Evolutionary conservation across 2,329 filamentous ascomycete species (phyloP).

Genomic region (Colletotrichum higginsianum): DNA sequence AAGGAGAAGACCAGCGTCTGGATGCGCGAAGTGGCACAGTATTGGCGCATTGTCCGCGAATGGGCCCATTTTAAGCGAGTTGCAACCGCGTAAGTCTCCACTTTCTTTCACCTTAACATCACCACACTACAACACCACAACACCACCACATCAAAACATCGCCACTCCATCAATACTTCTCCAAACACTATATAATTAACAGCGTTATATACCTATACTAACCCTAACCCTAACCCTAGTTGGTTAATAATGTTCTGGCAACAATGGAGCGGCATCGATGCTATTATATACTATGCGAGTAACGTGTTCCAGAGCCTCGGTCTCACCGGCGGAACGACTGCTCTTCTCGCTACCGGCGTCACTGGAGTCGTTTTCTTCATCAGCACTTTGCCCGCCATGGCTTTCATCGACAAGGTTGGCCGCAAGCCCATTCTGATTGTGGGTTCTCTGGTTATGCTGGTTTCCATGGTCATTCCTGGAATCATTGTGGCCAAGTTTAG

Average conservation of each 20-base stretch:
- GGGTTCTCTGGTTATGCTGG: slow-evolving; percentile 56
- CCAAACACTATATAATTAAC: background rate
- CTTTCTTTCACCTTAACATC: background rate
- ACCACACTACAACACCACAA: background rate
- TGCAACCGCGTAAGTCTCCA: slow-evolving; percentile 27
- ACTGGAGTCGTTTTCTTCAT: slow-evolving; percentile 69
- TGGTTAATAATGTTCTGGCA: slow-evolving; percentile 65
- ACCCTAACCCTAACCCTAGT: slow-evolving; percentile 45
- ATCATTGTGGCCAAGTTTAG: slow-evolving; percentile 57
- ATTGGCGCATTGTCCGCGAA: slow-evolving; percentile 61
- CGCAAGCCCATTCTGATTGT: slow-evolving; percentile 56
- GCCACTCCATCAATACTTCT: background rate
- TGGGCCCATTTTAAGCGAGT: slow-evolving; percentile 66
- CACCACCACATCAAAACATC: background rate
- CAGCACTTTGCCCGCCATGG: slow-evolving; percentile 51
- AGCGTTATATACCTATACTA: background rate
- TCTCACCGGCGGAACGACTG: slow-evolving; percentile 70
- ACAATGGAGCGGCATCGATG: slow-evolving; percentile 52
- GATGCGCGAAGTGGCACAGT: slow-evolving; percentile 63
- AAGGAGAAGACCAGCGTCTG: slow-evolving; percentile 58
- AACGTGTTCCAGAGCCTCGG: slow-evolving; percentile 77
- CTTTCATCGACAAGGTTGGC: slow-evolving; percentile 58
- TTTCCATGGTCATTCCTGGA: slow-evolving; percentile 56
- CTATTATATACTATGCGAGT: slow-evolving; percentile 64
- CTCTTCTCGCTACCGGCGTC: slow-evolving; percentile 73